Evolutionary conservation across 2,329 filamentous ascomycete genomes (phyloP).

Genomic region (Aspergillus hortae): DNA sequence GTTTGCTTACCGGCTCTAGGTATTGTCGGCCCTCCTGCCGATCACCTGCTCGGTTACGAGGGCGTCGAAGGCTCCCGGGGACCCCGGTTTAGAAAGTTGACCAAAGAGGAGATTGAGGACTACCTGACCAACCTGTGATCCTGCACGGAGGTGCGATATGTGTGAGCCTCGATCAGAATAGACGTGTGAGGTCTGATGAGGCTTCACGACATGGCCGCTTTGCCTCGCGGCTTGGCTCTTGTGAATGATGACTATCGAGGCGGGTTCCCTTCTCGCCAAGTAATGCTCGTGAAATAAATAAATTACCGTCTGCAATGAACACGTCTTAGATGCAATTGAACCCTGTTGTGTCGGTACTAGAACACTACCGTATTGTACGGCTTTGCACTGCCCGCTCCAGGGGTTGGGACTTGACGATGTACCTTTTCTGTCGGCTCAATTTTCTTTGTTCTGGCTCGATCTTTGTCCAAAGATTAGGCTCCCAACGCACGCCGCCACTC

Average conservation of each 20-base stretch:
- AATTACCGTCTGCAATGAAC: background rate
- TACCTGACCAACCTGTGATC: conserved; percentile 95
- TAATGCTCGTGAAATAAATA: background rate
- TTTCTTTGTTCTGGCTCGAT: too few species aligned
- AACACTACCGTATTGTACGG: background rate
- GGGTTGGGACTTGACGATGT: background rate
- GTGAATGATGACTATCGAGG: background rate
- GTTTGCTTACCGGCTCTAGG: conserved; percentile 50
- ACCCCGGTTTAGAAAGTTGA: conserved; percentile 63
- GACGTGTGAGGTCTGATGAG: conserved; percentile 21
- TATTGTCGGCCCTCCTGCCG: conserved; percentile 90
- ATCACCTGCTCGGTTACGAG: conserved; percentile 83
- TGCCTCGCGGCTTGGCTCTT: background rate
- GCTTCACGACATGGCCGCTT: conserved; percentile 7
- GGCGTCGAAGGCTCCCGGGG: conserved; percentile 41
- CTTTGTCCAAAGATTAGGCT: too few species aligned
- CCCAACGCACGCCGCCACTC: too few species aligned
- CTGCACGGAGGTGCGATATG: conserved; percentile 13
- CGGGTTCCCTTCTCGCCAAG: background rate
- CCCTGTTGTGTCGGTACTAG: background rate
- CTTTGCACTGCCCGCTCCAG: background rate
- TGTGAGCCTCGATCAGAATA: conserved; percentile 24
- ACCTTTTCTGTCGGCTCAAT: background rate
- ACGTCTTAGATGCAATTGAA: background rate
- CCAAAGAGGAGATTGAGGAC: conserved; percentile 97